Base-by-base conservation (phyloP, 2,329 filamentous ascomycete species). In the Cladobotryum mycophilum region DNA sequence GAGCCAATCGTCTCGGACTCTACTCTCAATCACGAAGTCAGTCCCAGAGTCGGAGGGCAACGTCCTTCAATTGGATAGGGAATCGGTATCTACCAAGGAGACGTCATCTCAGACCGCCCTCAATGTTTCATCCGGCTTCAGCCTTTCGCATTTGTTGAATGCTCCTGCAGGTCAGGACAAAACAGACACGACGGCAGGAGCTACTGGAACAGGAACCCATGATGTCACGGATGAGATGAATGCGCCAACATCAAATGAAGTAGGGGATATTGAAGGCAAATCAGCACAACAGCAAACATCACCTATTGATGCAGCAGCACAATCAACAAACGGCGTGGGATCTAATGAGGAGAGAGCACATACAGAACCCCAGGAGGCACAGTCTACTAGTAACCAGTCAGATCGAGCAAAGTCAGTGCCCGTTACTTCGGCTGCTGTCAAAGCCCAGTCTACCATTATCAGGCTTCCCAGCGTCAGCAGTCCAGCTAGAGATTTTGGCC, bases 1-100 rank as follows among this genome's bases (percentile, higher is more conserved):
- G 25, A 49, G 47, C 22, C 51, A 48, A 36, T 52, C 50, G 13
- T 52, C 50, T 17, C 40, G 38, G 25, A 30, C 6, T 30, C 37
- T 41, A 44, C 33, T 41, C 46, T 41, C 51, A 49, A 37, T 36
- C 45, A n/a, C 47, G 18, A 15, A 30, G n/a, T 11, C 25, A 33
- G 35, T 3, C 5, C 41, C 42, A 33, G 18, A 15, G 22, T 45
- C 49, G 17, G 47, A 22, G 13, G 8, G 20, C 41, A 42, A 20
- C 17, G 20, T 18, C 17, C 8, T 9, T 18, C 15, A 8, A 14
- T 18, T 25, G 15, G 18, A 14, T 25, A 14, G 20, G 14, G 22
- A 8, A 41, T 17, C 38, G 38, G 4, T 5, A 13, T 18, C 17
- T 13, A n/a, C 17, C 9, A 41, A 20, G 15, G 17, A 38, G 36